A percentile compares a stretch with the other conserved stretches of the same genome.
Conservation (phyloP, 176 grass and related monocot genomes). For the Phragmites australis region DNA sequence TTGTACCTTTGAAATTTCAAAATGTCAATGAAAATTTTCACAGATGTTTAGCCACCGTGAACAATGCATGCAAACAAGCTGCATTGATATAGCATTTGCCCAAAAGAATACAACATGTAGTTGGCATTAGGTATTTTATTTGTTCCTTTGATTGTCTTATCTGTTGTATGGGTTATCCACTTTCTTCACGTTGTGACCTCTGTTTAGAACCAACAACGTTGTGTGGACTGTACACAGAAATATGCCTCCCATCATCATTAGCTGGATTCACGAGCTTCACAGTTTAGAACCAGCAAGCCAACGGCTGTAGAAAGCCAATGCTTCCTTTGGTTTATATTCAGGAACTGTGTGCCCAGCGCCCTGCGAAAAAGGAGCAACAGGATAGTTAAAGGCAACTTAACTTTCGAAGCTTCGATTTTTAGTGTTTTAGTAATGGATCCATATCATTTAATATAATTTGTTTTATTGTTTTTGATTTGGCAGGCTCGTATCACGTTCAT, state of each 20-base stretch:
- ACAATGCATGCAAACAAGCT: slow-evolving; percentile 12
- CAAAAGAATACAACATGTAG: slow-evolving; percentile 1
- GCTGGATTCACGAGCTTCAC: slow-evolving; percentile 30
- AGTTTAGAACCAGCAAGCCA: slow-evolving; percentile 63
- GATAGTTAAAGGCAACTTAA: neutral
- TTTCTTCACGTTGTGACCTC: neutral
- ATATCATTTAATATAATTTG: neutral
- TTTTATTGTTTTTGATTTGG: neutral
- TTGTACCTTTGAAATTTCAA: neutral
- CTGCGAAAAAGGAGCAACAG: slow-evolving; percentile 28
- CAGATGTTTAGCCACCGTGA: neutral
- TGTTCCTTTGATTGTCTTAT: slow-evolving; percentile 30
- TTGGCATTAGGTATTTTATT: slow-evolving; percentile 11
- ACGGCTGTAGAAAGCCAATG: slow-evolving; percentile 76
- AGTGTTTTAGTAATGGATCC: neutral
- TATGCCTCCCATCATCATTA: slow-evolving; percentile 13
- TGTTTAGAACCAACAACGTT: neutral
- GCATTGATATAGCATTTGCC: neutral
- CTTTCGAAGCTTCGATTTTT: neutral
- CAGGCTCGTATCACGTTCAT: neutral
- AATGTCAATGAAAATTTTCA: slow-evolving; percentile 9
- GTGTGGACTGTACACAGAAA: slow-evolving; percentile 31
- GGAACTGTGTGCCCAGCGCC: slow-evolving; percentile 90
- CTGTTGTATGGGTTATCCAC: slow-evolving; percentile 1
- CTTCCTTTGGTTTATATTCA: slow-evolving; percentile 86